A percentile compares a stretch with the other conserved stretches of the same genome.
Evolutionary conservation across 768 basidiomycete genomes (phyloP).

Genomic region (Mycena rosella): DNA sequence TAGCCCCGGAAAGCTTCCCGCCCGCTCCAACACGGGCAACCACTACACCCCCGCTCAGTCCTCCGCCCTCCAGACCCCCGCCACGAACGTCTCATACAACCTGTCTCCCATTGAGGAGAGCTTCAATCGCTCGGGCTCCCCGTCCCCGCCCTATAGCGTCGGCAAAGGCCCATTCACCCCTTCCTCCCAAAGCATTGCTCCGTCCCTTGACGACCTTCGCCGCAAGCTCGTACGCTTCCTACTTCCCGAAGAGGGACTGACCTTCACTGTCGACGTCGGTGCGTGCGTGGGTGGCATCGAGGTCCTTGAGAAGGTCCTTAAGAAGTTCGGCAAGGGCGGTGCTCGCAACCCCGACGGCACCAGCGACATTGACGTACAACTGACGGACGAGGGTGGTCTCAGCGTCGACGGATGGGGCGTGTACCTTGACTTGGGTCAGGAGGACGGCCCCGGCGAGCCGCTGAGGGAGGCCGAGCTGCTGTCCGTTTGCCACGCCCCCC

Average conservation of each 20-base stretch:
- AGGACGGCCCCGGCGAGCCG: slow-evolving; percentile 72
- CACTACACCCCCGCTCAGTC: slow-evolving; percentile 74
- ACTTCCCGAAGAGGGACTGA: slow-evolving; percentile 84
- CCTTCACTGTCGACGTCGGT: slow-evolving; percentile 83
- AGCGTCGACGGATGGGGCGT: slow-evolving; percentile 93
- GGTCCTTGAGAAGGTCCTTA: slow-evolving; percentile 88
- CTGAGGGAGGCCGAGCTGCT: slow-evolving; percentile 87
- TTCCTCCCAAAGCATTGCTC: slow-evolving; percentile 54
- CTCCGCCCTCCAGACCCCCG: slow-evolving; percentile 50
- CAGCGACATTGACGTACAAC: slow-evolving; percentile 63
- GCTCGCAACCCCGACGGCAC: slow-evolving; percentile 57
- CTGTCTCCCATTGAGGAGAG: slow-evolving; percentile 84
- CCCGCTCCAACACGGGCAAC: slow-evolving; percentile 56
- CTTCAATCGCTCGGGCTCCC: slow-evolving; percentile 58
- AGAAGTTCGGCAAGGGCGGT: slow-evolving; percentile 85
- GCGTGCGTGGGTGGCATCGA: slow-evolving; percentile 87
- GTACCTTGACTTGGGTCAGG: slow-evolving; percentile 72
- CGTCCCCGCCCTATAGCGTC: slow-evolving; percentile 70
- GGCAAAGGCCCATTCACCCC: slow-evolving; percentile 73
- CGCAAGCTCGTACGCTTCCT: slow-evolving; percentile 91
- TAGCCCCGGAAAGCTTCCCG: slow-evolving; percentile 57
- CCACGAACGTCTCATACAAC: slow-evolving; percentile 48
- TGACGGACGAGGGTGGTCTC: slow-evolving; percentile 79
- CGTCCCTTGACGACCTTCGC: slow-evolving; percentile 82
- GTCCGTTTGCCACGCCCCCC: slow-evolving; percentile 84